These are phyloP conservation scores for Kodamaea sp. DNA, from an alignment of 1,139 yeast genomes.

Conservation along the genomic window DNA sequence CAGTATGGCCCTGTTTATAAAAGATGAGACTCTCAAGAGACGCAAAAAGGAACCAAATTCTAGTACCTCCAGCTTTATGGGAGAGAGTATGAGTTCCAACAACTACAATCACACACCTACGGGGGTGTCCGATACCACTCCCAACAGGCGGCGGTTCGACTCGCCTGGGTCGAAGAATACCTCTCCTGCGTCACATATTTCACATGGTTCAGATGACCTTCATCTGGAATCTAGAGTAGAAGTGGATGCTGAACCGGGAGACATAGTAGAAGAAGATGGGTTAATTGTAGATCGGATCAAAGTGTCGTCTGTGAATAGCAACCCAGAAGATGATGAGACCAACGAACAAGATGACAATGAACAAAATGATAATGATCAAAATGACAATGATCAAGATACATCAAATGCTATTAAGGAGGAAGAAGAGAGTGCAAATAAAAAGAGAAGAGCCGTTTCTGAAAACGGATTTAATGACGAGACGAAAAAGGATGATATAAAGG, in stretches of 20 bases:
- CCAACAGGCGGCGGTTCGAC: background rate
- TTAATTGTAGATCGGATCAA: conserved; percentile 21
- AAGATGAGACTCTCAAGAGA: conserved; percentile 20
- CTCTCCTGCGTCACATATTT: conserved; percentile 1
- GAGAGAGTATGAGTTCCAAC: background rate
- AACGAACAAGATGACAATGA: conserved; percentile 15
- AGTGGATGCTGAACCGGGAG: conserved; percentile 14
- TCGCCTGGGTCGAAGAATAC: conserved; percentile 1
- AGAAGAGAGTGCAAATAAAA: background rate
- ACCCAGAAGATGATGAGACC: conserved; percentile 16
- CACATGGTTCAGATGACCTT: background rate
- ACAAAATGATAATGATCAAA: background rate
- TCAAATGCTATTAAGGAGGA: background rate
- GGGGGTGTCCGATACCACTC: background rate
- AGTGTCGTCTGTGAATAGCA: conserved; percentile 5
- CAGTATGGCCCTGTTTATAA: conserved; percentile 35
- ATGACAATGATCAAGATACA: conserved; percentile 1
- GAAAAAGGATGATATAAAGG: background rate
- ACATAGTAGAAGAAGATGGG: conserved; percentile 20
- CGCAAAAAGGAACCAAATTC: conserved; percentile 7
- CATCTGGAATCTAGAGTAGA: conserved; percentile 5
- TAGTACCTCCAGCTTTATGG: background rate
- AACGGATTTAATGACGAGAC: background rate
- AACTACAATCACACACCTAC: background rate
- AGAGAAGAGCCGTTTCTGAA: conserved; percentile 1